phyloP scores from a whole-genome alignment of 202 grass and related monocot species.

The Carex arenaria region DNA sequence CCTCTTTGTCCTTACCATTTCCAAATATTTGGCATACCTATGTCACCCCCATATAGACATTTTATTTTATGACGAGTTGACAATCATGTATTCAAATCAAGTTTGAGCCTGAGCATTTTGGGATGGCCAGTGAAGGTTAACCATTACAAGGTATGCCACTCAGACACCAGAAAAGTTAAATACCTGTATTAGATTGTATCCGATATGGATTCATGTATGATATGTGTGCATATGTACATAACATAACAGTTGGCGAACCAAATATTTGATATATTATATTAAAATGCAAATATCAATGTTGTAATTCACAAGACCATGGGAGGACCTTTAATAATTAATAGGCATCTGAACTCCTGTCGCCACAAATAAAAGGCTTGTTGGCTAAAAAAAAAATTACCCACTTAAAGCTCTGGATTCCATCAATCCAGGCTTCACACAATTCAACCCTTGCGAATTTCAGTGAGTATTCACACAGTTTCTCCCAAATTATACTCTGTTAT shows the following conservation, averaged over 20 bases:
- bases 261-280: background rate
- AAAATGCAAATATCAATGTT: background rate
- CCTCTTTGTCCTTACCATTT: constrained; percentile 37
- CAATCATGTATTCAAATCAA: background rate
- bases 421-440: background rate
- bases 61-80: background rate
- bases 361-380: background rate
- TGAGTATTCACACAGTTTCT: background rate
- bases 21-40: constrained; percentile 47
- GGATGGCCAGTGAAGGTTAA: background rate
- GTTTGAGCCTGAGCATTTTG: background rate
- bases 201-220: background rate
- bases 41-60: background rate
- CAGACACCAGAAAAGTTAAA: background rate
- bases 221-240: background rate
- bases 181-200: background rate
- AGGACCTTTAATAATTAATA: background rate
- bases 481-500: background rate
- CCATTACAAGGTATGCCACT: background rate
- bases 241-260: background rate
- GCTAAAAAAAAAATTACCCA: background rate
- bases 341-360: background rate
- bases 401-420: background rate
- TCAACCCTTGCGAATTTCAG: background rate
- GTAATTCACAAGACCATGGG: background rate